phyloP scores from a whole-genome alignment of 2,329 filamentous ascomycete species.

The Cryoendolithus antarcticus region DNA sequence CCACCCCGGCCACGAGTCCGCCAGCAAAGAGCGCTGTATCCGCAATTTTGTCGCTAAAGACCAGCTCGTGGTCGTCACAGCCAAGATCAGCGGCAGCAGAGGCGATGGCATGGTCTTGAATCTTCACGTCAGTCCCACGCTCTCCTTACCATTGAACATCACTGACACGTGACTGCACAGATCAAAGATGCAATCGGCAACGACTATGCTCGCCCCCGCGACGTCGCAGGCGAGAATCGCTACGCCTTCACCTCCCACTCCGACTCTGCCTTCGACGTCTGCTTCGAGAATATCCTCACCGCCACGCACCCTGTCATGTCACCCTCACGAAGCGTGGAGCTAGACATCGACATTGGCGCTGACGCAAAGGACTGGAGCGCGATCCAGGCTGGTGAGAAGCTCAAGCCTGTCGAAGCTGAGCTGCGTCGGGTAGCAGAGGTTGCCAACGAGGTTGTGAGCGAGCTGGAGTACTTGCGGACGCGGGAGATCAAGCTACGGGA shows the following conservation, averaged over 20 bases:
- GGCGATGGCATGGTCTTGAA: constrained; percentile 90
- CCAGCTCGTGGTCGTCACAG: constrained; percentile 89
- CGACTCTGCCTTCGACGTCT: constrained; percentile 44
- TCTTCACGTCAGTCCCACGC: constrained; percentile 62
- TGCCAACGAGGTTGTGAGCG: constrained; percentile 71
- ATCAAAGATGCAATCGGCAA: constrained; percentile 93
- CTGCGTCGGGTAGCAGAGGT: constrained; percentile 86
- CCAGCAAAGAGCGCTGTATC: constrained; percentile 72
- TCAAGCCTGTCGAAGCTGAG: constrained; percentile 91
- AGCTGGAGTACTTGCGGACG: constrained; percentile 89
- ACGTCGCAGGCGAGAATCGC: constrained; percentile 81
- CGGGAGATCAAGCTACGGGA: constrained; percentile 93
- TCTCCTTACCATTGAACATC: not conserved
- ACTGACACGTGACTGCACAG: constrained; percentile 34
- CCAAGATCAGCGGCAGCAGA: constrained; percentile 69
- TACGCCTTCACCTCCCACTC: constrained; percentile 88
- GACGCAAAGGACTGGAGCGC: constrained; percentile 97
- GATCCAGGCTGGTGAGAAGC: constrained; percentile 88
- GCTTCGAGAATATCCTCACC: constrained; percentile 33
- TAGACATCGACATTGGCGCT: constrained; percentile 91
- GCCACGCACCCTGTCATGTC: constrained; percentile 33
- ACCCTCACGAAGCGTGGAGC: constrained; percentile 63
- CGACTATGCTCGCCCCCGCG: constrained; percentile 84
- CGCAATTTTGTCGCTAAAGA: constrained; percentile 90
- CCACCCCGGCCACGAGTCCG: constrained; percentile 47